These are phyloP conservation scores for Cytospora schulzeri DNA, from an alignment of 2,329 filamentous ascomycete species.

Conservation along the genomic window DNA sequence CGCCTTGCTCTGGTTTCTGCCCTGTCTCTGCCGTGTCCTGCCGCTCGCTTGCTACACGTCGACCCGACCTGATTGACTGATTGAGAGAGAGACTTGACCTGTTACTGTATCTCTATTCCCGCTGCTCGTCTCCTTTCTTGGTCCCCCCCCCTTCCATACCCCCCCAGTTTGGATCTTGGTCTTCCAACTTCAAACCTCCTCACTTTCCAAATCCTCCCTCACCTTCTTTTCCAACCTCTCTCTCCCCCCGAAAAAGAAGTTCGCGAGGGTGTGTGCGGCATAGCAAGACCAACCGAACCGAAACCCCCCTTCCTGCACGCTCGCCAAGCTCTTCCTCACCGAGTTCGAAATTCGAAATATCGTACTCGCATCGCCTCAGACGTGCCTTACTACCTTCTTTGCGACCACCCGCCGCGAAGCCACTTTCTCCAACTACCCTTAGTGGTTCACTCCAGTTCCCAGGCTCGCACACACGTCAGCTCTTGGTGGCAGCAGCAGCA, in stretches of 20 bases:
- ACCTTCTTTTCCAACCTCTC: conserved; percentile 10
- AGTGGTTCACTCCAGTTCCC: conserved; percentile 3
- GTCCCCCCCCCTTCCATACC: not conserved
- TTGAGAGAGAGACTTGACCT: conserved; percentile 7
- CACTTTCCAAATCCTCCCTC: conserved; percentile 16
- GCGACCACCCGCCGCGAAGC: conserved; percentile 9
- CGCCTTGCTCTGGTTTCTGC: not conserved
- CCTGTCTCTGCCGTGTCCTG: not conserved
- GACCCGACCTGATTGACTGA: conserved; percentile 14
- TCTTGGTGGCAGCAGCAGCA: conserved; percentile 14
- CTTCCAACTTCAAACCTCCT: conserved; percentile 14
- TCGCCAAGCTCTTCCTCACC: conserved; percentile 18
- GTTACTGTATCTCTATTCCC: conserved; percentile 9
- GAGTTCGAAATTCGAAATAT: conserved; percentile 15
- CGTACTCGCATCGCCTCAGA: not conserved
- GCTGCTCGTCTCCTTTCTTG: conserved; percentile 16
- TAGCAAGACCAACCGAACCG: conserved; percentile 7
- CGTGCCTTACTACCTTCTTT: conserved; percentile 2
- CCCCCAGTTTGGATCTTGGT: conserved; percentile 16
- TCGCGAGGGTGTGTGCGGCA: conserved; percentile 22
- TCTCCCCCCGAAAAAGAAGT: not conserved
- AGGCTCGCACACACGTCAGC: conserved; percentile 2
- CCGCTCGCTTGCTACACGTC: not conserved
- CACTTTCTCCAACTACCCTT: conserved; percentile 13
- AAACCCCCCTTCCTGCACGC: conserved; percentile 8